Conservation (phyloP, 129 eudicot species). For the Glebionis coronaria region DNA sequence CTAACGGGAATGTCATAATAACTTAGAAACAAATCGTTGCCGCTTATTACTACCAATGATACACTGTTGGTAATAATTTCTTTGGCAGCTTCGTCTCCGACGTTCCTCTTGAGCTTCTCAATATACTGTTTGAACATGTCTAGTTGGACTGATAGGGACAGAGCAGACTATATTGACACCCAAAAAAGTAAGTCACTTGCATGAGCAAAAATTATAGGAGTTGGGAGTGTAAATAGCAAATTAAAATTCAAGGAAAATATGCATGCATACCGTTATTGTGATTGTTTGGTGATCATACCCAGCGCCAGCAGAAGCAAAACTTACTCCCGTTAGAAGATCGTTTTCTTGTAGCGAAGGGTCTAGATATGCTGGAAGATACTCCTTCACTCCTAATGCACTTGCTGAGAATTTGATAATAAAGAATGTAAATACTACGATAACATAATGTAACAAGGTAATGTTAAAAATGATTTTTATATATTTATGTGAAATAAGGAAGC, state of each 20-base stretch:
- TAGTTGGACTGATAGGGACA: conserved; percentile 23
- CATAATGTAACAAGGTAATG: no score
- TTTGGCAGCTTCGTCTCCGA: conserved; percentile 41
- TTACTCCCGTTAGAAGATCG: conserved; percentile 68
- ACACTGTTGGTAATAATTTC: conserved; percentile 33
- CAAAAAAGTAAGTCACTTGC: no score
- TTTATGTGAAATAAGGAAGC: no score
- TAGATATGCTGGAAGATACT: conserved; percentile 46
- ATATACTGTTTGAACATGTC: conserved; percentile 52
- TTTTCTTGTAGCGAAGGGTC: conserved; percentile 38
- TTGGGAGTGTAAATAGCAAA: neutral
- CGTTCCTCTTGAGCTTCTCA: conserved; percentile 30
- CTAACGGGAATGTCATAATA: conserved; percentile 33
- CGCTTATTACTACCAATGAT: conserved; percentile 38
- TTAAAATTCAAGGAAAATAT: neutral
- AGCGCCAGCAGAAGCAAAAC: conserved; percentile 77
- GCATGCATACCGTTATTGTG: conserved; percentile 31
- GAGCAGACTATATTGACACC: no score
- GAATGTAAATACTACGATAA: neutral
- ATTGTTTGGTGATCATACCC: conserved; percentile 67
- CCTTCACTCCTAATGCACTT: conserved; percentile 37
- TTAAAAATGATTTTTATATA: no score
- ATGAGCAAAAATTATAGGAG: no score
- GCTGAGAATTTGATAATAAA: conserved; percentile 30
- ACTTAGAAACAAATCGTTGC: conserved; percentile 47